These are phyloP conservation scores for Hypoxylon sp. DNA, from an alignment of 2,329 filamentous ascomycete genomes.

Conservation along the genomic window DNA sequence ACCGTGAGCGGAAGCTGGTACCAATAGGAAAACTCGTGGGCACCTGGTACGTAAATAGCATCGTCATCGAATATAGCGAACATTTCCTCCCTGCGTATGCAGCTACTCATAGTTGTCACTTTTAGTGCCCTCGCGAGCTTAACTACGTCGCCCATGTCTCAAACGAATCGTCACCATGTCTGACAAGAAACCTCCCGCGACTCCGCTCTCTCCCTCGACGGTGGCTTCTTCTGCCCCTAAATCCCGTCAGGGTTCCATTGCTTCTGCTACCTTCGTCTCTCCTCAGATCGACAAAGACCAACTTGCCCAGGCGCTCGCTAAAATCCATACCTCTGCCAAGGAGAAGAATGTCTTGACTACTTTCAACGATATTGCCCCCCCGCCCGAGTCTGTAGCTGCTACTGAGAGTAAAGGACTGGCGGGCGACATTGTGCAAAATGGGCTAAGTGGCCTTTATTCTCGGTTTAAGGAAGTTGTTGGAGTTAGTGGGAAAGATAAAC, in stretches of 20 bases:
- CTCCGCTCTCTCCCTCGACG: slow-evolving; percentile 58
- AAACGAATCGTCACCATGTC: slow-evolving; percentile 50
- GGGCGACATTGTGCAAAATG: slow-evolving; percentile 84
- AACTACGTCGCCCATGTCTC: slow-evolving; percentile 32
- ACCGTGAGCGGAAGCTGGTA: background rate
- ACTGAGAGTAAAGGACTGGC: slow-evolving; percentile 79
- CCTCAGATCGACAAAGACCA: slow-evolving; percentile 78
- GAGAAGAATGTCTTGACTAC: slow-evolving; percentile 88
- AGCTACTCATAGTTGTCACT: slow-evolving; percentile 13
- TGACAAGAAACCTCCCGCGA: slow-evolving; percentile 50
- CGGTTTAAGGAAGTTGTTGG: slow-evolving; percentile 87
- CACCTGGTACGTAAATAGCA: slow-evolving; percentile 9
- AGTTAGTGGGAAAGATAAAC: slow-evolving; percentile 66
- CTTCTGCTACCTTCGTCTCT: slow-evolving; percentile 63
- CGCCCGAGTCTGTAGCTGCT: slow-evolving; percentile 70
- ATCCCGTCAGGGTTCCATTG: slow-evolving; percentile 59
- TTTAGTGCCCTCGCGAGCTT: slow-evolving; percentile 14
- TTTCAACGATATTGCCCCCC: slow-evolving; percentile 90
- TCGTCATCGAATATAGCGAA: background rate
- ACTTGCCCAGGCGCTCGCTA: slow-evolving; percentile 82
- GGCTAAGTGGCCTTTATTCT: slow-evolving; percentile 90
- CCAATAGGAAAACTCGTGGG: background rate
- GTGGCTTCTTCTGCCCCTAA: slow-evolving; percentile 51
- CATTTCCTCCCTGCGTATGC: slow-evolving; percentile 2
- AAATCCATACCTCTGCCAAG: slow-evolving; percentile 91